phyloP scores from a whole-genome alignment of 2,329 filamentous ascomycete genomes.

The Aspergillus vadensis region DNA sequence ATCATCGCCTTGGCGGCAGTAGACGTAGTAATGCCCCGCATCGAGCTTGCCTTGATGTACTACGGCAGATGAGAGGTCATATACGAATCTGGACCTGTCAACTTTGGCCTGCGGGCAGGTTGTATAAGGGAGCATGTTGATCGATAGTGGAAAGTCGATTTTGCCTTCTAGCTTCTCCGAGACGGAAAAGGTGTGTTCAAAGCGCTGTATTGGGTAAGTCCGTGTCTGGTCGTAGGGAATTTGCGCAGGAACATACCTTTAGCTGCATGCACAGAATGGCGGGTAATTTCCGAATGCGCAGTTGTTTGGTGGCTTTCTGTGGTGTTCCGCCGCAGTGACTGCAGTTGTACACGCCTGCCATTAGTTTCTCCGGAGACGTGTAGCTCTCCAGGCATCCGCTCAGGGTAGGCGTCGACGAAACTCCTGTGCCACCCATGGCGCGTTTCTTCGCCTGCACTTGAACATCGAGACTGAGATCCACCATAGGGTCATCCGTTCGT shows the following conservation, averaged over 20 bases:
- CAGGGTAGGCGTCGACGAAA: constrained; percentile 56
- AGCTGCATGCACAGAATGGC: constrained; percentile 90
- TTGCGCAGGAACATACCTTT: constrained; percentile 62
- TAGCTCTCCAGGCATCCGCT: constrained; percentile 84
- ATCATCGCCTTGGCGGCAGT: constrained; percentile 77
- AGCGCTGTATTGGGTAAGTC: constrained; percentile 51
- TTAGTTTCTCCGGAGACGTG: constrained; percentile 75
- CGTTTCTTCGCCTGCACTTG: constrained; percentile 66
- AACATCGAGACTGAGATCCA: constrained; percentile 87
- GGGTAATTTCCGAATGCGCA: constrained; percentile 80
- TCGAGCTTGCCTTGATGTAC: constrained; percentile 93
- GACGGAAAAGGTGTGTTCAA: constrained; percentile 74
- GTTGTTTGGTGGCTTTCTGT: constrained; percentile 79
- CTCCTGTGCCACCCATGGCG: constrained; percentile 43
- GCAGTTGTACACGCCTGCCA: constrained; percentile 80
- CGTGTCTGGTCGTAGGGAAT: background rate
- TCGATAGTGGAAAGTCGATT: constrained; percentile 79
- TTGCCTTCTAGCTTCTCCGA: constrained; percentile 86
- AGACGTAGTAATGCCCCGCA: constrained; percentile 89
- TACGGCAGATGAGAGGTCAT: constrained; percentile 85
- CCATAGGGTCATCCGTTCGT: constrained; percentile 81
- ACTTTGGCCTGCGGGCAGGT: constrained; percentile 56
- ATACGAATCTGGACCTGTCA: constrained; percentile 63
- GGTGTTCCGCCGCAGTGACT: constrained; percentile 70
- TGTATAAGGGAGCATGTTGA: constrained; percentile 91